Base-by-base conservation (phyloP, 148 eudicot species). In the Rhododendron henanense region DNA sequence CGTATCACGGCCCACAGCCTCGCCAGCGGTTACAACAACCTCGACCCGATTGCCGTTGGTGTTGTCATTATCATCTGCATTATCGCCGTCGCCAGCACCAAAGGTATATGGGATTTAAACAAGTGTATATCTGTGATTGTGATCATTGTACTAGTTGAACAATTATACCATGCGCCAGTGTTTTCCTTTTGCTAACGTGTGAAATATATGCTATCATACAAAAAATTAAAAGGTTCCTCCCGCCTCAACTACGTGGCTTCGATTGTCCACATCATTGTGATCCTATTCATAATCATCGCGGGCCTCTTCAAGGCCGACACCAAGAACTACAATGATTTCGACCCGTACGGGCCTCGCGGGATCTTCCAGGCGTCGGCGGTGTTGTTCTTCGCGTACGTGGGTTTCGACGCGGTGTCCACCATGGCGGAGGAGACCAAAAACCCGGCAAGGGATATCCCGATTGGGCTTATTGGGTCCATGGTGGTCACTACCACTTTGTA, bases 301-400 rank as follows among this genome's bases (percentile, higher is more conserved):
- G 98, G 98, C 3, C 90, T 93, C 16, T 85, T 88, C 19, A 91
- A 93, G 16, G 90, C 94, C 0, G 87, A 93, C 73, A 75, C 90
- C 1, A 85, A 83, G 5, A 94, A 90, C 82, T 89, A 87, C 18
- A 1, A 47, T 0, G 41, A 80, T 41, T 93, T 93, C 82, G 81
- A 78, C 0, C 92, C 91, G 8, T 33, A 31, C 19, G 92, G 91
- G 0, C 61, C 80, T 0, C 90, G 89, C 0, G 95, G 95, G 2
- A 61, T 93, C 6, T 89, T 94, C 51, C 89, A 90, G 77, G 94
- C 93, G 3, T 91, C 98, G 2, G 91, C 95, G 0, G 90, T 93
- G 63, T 81, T 94, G 6, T 94, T 92, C 50, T 94, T 94, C 31
- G 94, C 98, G 0, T 94, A 90, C 78, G 92, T 94, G 47, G 94